These are phyloP conservation scores for Ehretia macrophylla DNA, from an alignment of 257 asterid genomes.

Conservation along the genomic window DNA sequence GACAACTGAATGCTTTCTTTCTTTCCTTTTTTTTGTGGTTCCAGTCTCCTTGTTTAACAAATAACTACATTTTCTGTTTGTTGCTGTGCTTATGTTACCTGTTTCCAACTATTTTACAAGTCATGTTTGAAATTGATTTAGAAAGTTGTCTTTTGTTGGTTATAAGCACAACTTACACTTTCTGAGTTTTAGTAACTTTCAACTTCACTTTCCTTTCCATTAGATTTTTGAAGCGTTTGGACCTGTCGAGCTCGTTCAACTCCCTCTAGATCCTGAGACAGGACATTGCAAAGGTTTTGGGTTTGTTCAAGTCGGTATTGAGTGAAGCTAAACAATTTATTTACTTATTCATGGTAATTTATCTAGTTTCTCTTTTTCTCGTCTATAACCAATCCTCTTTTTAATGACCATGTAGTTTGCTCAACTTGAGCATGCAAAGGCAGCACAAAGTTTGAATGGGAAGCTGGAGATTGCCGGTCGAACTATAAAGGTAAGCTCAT, in stretches of 20 bases:
- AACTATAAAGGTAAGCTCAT: slow-evolving; percentile 64
- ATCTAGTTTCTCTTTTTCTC: neutral
- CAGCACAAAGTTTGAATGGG: slow-evolving; percentile 91
- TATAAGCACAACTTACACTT: too few species aligned
- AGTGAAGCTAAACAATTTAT: neutral
- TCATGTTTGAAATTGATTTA: too few species aligned
- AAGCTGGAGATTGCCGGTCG: slow-evolving; percentile 97
- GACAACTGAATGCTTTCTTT: neutral
- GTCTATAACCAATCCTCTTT: slow-evolving; percentile 8
- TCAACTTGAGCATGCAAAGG: slow-evolving; percentile 91
- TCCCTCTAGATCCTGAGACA: slow-evolving; percentile 97
- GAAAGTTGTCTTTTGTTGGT: too few species aligned
- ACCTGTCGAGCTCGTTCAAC: slow-evolving; percentile 95
- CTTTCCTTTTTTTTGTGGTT: too few species aligned
- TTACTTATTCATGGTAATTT: neutral
- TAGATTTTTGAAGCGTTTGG: slow-evolving; percentile 98
- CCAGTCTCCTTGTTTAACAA: neutral
- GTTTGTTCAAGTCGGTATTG: slow-evolving; percentile 88
- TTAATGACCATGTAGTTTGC: slow-evolving; percentile 47
- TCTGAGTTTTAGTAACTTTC: too few species aligned
- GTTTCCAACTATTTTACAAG: too few species aligned
- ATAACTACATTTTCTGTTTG: too few species aligned
- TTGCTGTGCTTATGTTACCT: neutral
- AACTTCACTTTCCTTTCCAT: too few species aligned
- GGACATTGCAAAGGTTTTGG: slow-evolving; percentile 99